Base-by-base conservation (phyloP, 164 flowering plant genomes). In the Magnolia officinalis region DNA sequence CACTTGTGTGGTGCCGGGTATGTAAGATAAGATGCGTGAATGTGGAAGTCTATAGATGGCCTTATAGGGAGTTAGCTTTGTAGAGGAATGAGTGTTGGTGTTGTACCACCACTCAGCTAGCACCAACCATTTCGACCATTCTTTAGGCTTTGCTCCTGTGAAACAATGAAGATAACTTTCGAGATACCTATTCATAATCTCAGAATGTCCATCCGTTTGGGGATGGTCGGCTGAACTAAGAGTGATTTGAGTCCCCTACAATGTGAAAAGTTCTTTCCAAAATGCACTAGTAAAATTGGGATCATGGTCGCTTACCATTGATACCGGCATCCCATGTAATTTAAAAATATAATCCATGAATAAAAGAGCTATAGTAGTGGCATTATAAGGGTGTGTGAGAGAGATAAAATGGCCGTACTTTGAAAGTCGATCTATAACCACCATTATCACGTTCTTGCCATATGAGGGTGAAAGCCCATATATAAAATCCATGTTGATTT, bases 191-290 rank as follows among this genome's bases (percentile, higher is more conserved):
- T 72, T 72, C 10, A 55, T 26, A 13, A 20, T 19, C 29, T 72
- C 74, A 1, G 19, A 5, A 11, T 72, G 74, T 14, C 74, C 26
- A 11, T 72, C 74, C 4, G 63, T 50, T 24, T 72, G 74, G 63
- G 24, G 74, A 51, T 72, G 74, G 19, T 52, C 51, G 8, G 63
- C 13, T 11, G 74, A 72, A 7, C 18, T 21, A 29, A 72, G 31
- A 23, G 13, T 16, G 2, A 29, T 26, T 8, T 21, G 1, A 16
- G 75, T 73, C 23, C 50, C 23, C 2, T 29, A 19, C 20, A 51
- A 49, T 29, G 4, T 14, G 9, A 73, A 73, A 7, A 55, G 18
- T 21, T 58, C 67, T 14, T 61, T 18, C 11, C 75, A 23, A 73
- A 37, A 55, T 10, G 45, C 16, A 29, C 75, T 58, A 1, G 51